Percentiles rank a stretch among this genome's conserved stretches.
Evolutionary conservation across 2,329 filamentous ascomycete genomes (phyloP).

Genomic region (Amphichorda felina): DNA sequence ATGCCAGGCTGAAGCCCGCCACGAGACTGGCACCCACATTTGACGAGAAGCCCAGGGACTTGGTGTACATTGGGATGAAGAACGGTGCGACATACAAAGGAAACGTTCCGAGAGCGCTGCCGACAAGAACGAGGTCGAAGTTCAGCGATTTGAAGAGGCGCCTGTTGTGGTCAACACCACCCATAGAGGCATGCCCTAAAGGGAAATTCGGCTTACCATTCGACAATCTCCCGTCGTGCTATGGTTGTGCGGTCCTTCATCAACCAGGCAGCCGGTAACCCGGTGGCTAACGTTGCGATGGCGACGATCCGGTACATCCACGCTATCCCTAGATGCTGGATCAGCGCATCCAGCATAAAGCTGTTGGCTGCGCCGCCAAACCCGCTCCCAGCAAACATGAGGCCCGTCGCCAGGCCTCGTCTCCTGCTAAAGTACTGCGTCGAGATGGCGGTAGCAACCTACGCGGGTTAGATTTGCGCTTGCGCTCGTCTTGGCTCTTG

Average conservation of each 20-base stretch:
- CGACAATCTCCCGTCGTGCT: constrained; percentile 28
- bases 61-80: constrained; percentile 28
- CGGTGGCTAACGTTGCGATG: constrained; percentile 37
- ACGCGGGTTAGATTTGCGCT: constrained; percentile 10
- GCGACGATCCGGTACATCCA: constrained; percentile 44
- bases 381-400: constrained; percentile 41
- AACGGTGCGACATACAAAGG: constrained; percentile 16
- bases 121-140: constrained; percentile 40
- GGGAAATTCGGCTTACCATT: constrained; percentile 26
- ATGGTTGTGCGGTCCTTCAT: constrained; percentile 31
- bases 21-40: constrained; percentile 42
- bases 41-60: constrained; percentile 40
- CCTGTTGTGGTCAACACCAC: constrained; percentile 16
- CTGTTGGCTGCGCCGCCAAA: constrained; percentile 42
- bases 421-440: constrained; percentile 43
- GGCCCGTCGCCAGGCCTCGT: constrained; percentile 42
- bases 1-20: constrained; percentile 49
- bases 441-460: constrained; percentile 32
- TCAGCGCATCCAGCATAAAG: constrained; percentile 34
- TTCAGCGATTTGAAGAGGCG: constrained; percentile 36
- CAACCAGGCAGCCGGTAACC: constrained; percentile 41
- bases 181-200: background rate
- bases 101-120: constrained; percentile 44
- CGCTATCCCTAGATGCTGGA: constrained; percentile 28
- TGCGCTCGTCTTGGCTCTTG: too few species aligned